Conservation (phyloP, 306 rosid species). For the Glycine tomentella region DNA sequence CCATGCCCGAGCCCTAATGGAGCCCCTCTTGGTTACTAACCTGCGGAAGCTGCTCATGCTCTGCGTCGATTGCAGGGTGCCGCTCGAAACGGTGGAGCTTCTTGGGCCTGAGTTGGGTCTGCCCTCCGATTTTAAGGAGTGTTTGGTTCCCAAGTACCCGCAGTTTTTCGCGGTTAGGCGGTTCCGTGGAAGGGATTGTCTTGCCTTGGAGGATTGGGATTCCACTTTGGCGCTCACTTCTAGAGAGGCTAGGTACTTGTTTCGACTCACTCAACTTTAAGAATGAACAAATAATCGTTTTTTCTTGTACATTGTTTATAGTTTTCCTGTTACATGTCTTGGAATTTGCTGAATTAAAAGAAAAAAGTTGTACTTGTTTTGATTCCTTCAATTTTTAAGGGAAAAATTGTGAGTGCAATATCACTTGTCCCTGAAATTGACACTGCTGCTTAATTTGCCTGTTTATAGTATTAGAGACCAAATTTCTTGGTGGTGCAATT, state of each 20-base stretch:
- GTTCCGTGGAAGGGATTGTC: conserved; percentile 57
- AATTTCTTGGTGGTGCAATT: too few species aligned
- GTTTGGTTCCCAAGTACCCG: conserved; percentile 64
- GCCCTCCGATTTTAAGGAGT: conserved; percentile 53
- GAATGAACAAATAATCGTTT: too few species aligned
- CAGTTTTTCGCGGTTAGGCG: conserved; percentile 65
- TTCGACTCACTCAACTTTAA: too few species aligned
- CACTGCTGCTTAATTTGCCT: too few species aligned
- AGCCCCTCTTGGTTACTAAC: conserved; percentile 73
- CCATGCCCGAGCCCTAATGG: conserved; percentile 60
- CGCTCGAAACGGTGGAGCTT: conserved; percentile 63
- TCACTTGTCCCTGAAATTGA: too few species aligned
- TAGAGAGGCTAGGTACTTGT: conserved; percentile 54
- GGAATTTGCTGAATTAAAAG: too few species aligned
- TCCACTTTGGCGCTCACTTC: conserved; percentile 68
- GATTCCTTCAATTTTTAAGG: too few species aligned
- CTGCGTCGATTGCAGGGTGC: conserved; percentile 71
- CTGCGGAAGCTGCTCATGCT: conserved; percentile 78
- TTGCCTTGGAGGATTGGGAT: conserved; percentile 86
- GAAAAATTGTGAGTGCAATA: too few species aligned
- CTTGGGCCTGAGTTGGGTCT: conserved; percentile 71
- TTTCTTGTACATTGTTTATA: too few species aligned
- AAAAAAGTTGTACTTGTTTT: too few species aligned
- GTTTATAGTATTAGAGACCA: too few species aligned
- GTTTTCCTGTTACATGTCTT: too few species aligned